phyloP scores from a whole-genome alignment of 257 asterid genomes.

The Solanum chmielewskii region DNA sequence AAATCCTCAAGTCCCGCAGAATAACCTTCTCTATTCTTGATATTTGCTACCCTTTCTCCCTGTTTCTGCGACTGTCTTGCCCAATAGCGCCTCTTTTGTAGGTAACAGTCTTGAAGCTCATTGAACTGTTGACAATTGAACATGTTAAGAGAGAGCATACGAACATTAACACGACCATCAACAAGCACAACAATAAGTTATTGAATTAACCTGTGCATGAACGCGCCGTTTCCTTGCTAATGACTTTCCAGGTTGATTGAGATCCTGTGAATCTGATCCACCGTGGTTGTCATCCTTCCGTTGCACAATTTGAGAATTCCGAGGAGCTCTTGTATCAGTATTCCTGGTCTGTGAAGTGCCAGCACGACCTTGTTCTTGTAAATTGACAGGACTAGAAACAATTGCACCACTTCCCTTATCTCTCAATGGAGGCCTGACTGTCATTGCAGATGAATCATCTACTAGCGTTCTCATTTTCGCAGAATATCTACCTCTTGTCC shows the following conservation, averaged over 20 bases:
- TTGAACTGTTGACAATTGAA: constrained; percentile 37
- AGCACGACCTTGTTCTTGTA: constrained; percentile 32
- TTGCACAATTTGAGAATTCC: constrained; percentile 26
- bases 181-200: neutral
- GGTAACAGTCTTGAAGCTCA: constrained; percentile 74
- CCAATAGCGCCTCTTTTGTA: constrained; percentile 61
- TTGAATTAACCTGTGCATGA: constrained; percentile 60
- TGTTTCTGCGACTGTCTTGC: constrained; percentile 32
- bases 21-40: constrained; percentile 41
- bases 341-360: constrained; percentile 26
- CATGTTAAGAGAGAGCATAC: neutral
- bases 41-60: constrained; percentile 22
- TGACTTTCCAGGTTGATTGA: constrained; percentile 43
- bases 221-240: constrained; percentile 61
- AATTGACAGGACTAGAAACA: constrained; percentile 17
- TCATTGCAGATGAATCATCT: constrained; percentile 39
- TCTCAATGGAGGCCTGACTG: constrained; percentile 29
- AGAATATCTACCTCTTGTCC: constrained; percentile 53
- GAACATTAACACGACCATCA: neutral
- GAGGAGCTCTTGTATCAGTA: constrained; percentile 43
- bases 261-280: constrained; percentile 52
- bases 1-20: constrained; percentile 67
- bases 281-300: constrained; percentile 28
- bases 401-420: constrained; percentile 34
- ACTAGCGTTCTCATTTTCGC: constrained; percentile 37